These are phyloP conservation scores for Trypanosoma caninum DNA, from an alignment of 208 protist genomes.

Conservation along the genomic window DNA sequence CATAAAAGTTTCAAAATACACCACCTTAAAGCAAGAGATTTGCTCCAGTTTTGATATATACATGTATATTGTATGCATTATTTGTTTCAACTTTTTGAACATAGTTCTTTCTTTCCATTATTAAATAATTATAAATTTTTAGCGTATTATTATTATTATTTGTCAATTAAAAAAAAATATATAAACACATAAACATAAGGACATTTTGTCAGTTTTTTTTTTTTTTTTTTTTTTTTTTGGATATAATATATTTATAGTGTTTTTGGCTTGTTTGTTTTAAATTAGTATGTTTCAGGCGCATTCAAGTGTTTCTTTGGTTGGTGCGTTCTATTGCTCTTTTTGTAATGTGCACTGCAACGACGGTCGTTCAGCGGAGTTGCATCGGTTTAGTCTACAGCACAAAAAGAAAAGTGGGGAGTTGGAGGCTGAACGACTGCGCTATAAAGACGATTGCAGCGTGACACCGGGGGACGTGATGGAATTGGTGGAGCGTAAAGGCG, in stretches of 20 bases:
- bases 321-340: conserved; percentile 58
- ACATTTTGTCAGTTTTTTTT: background rate
- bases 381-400: conserved; percentile 61
- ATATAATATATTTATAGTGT: background rate
- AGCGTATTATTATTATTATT: background rate
- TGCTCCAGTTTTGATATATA: no score
- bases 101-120: no score
- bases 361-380: conserved; percentile 44
- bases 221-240: background rate
- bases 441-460: conserved; percentile 66
- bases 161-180: no score
- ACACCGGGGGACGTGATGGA: conserved; percentile 67
- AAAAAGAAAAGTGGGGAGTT: conserved; percentile 69
- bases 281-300: conserved; percentile 14
- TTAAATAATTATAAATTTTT: background rate
- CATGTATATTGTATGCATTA: no score
- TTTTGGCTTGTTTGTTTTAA: conserved; percentile 12
- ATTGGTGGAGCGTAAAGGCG: conserved; percentile 57
- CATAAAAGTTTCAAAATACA: no score
- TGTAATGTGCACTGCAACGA: conserved; percentile 69
- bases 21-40: no score
- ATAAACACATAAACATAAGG: no score
- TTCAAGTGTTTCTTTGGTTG: background rate
- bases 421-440: conserved; percentile 42
- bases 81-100: no score